Evolutionary conservation across 2,329 filamentous ascomycete species (phyloP).

Genomic region (Hortaea werneckii): DNA sequence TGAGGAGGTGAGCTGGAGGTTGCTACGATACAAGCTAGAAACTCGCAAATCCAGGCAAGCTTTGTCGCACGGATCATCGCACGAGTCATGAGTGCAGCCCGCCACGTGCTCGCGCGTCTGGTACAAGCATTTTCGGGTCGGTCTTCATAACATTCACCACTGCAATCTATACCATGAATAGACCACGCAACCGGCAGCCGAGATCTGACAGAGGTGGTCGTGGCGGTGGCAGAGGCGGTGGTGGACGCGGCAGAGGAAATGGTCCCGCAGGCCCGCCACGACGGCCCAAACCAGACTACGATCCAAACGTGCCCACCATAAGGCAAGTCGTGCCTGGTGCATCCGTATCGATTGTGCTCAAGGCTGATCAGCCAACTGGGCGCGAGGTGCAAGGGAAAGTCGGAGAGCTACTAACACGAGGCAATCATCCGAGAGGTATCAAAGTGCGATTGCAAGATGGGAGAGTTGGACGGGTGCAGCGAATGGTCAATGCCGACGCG

Average conservation of each 20-base stretch:
- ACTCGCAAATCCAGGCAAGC: not conserved
- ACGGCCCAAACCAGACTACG: not conserved
- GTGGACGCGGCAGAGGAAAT: not conserved
- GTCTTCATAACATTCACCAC: not conserved
- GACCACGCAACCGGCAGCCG: constrained; percentile 24
- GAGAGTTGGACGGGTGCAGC: constrained; percentile 63
- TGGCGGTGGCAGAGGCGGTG: constrained; percentile 1
- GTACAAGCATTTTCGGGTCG: not conserved
- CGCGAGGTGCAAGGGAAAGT: constrained; percentile 58
- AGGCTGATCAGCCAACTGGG: constrained; percentile 65
- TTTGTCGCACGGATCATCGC: not conserved
- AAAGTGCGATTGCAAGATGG: constrained; percentile 64
- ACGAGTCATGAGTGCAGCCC: not conserved
- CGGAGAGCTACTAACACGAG: constrained; percentile 57
- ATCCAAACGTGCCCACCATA: constrained; percentile 19
- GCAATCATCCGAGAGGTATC: constrained; percentile 67
- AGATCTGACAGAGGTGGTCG: constrained; percentile 4
- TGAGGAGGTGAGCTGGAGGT: not conserved
- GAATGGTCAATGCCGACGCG: constrained; percentile 32
- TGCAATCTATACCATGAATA: constrained; percentile 12
- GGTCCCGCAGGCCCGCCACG: not conserved
- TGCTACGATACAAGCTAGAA: not conserved
- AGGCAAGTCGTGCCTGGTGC: constrained; percentile 50
- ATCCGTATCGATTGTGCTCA: constrained; percentile 61
- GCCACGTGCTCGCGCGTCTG: not conserved